A percentile compares a stretch with the other conserved stretches of the same genome.
These are phyloP conservation scores for Theobroma grandiflorum DNA, from an alignment of 441 rosid species.

Conservation along the genomic window DNA sequence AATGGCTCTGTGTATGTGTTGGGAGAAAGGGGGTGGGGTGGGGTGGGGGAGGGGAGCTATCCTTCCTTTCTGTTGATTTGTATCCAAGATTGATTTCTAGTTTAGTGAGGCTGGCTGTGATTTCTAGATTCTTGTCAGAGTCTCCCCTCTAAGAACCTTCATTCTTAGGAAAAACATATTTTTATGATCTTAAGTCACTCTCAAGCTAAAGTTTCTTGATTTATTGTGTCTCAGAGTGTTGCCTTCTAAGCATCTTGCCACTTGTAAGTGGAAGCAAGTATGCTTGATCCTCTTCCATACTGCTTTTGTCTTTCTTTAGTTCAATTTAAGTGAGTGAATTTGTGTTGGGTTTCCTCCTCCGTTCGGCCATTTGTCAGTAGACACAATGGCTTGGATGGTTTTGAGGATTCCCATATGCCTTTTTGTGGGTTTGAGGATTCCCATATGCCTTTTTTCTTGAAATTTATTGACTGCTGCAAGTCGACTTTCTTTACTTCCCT, in stretches of 20 bases:
- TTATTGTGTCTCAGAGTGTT: background rate
- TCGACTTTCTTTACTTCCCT: background rate
- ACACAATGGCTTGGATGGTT: background rate
- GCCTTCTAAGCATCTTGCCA: background rate
- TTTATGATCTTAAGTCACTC: background rate
- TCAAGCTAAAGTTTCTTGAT: slow-evolving; percentile 4
- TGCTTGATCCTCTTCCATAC: background rate
- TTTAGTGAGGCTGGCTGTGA: slow-evolving; percentile 2
- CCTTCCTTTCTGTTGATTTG: slow-evolving; percentile 6
- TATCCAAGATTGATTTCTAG: background rate
- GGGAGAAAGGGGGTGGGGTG: background rate
- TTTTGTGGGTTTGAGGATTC: slow-evolving; percentile 7
- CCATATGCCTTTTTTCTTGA: background rate
- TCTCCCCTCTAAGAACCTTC: background rate
- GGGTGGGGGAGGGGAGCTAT: background rate
- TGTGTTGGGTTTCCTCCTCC: background rate
- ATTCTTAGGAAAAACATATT: background rate
- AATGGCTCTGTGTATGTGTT: background rate
- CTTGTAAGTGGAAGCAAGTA: background rate
- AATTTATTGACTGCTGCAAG: slow-evolving; percentile 17
- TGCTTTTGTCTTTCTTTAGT: slow-evolving; percentile 1
- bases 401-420: background rate
- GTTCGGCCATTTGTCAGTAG: slow-evolving; percentile 1
- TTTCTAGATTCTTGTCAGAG: background rate
- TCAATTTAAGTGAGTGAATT: slow-evolving; percentile 10